These are phyloP conservation scores for Gossypium schwendimanii DNA, from an alignment of 441 rosid species.

Conservation along the genomic window DNA sequence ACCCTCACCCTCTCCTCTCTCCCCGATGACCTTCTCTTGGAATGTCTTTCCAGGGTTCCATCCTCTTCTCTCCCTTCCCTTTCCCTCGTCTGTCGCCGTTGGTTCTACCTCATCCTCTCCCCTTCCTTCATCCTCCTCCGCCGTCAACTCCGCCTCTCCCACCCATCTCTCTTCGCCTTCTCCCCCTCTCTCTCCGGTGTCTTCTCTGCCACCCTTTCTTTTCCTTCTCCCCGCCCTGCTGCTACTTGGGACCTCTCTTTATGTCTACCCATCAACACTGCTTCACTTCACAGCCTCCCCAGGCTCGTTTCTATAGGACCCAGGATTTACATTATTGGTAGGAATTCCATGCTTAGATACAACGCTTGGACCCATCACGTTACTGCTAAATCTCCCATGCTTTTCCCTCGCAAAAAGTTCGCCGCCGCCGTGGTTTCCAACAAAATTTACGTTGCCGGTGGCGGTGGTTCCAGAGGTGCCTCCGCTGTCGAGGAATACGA, in stretches of 20 bases:
- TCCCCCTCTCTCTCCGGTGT: constrained; percentile 38
- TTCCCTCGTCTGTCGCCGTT: constrained; percentile 66
- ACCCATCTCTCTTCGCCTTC: constrained; percentile 45
- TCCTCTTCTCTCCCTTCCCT: constrained; percentile 53
- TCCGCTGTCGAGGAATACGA: constrained; percentile 74
- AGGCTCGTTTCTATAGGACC: constrained; percentile 65
- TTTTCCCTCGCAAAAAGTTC: constrained; percentile 55
- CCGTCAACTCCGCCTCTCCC: constrained; percentile 39
- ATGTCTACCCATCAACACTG: constrained; percentile 21
- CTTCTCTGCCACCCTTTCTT: constrained; percentile 40
- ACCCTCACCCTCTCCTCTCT: constrained; percentile 39
- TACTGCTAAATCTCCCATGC: constrained; percentile 41
- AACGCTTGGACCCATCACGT: constrained; percentile 54
- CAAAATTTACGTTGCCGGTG: constrained; percentile 72
- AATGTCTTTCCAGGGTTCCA: constrained; percentile 62
- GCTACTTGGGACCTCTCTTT: constrained; percentile 32
- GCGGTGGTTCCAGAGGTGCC: constrained; percentile 33
- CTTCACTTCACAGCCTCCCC: constrained; percentile 18
- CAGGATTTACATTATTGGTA: constrained; percentile 46
- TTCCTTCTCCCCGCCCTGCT: not conserved
- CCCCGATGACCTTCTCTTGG: constrained; percentile 71
- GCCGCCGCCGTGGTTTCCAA: constrained; percentile 56
- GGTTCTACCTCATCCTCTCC: constrained; percentile 61
- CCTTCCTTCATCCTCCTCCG: constrained; percentile 57
- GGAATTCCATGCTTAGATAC: constrained; percentile 44